Percentiles rank a stretch among this genome's conserved stretches.
Conservation (phyloP, 345 rosid genomes). For the Excoecaria cochinchinensis region DNA sequence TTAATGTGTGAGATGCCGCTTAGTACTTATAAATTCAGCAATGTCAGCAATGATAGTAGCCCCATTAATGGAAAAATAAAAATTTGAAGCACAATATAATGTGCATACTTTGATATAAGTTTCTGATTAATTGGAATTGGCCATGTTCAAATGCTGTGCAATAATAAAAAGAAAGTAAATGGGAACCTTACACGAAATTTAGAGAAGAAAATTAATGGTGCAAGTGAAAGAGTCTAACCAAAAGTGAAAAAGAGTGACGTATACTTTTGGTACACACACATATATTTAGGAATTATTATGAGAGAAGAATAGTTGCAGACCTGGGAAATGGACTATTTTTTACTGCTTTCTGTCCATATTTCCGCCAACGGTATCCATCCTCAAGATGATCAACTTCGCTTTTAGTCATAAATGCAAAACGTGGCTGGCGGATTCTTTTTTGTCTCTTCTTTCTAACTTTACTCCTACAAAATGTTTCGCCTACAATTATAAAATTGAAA, state of each 20-base stretch:
- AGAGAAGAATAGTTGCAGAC: constrained; percentile 32
- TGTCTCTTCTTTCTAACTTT: constrained; percentile 75
- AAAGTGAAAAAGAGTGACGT: neutral
- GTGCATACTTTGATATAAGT: neutral
- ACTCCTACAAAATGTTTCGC: constrained; percentile 52
- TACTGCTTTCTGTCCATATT: constrained; percentile 91
- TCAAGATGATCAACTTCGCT: constrained; percentile 95
- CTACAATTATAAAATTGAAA: constrained; percentile 24
- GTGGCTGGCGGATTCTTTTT: constrained; percentile 76
- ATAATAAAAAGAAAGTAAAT: neutral
- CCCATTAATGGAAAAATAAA: neutral
- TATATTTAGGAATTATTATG: neutral
- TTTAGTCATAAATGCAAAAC: constrained; percentile 92
- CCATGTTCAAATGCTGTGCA: neutral
- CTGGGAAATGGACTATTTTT: constrained; percentile 92
- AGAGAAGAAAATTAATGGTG: neutral
- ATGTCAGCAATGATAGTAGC: neutral
- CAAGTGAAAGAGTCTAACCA: neutral
- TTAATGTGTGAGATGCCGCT: too few relatives aligned
- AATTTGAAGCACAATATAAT: neutral
- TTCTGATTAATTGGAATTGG: neutral
- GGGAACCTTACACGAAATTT: neutral
- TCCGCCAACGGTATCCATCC: constrained; percentile 93
- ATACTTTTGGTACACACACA: neutral
- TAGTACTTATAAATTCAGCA: too few relatives aligned